A percentile compares a stretch with the other conserved stretches of the same genome.
phyloP scores from a whole-genome alignment of 768 basidiomycete genomes.

The Xerocomus brunneocitrinus region DNA sequence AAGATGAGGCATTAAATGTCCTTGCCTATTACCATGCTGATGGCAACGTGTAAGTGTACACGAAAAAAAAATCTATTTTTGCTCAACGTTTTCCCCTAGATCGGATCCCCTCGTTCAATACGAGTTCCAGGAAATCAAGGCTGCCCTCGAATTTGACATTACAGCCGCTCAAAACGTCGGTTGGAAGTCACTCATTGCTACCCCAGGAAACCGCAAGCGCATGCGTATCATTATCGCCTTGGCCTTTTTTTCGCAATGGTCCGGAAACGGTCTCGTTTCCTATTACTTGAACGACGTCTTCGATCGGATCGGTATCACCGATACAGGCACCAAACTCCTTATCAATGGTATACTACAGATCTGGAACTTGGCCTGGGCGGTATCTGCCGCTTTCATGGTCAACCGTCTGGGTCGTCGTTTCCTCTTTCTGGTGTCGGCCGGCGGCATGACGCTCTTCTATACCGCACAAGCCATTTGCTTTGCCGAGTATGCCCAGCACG shows the following conservation, averaged over 20 bases:
- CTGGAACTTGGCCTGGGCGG: conserved; percentile 69
- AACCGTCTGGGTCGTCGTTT: conserved; percentile 67
- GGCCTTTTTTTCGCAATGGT: conserved; percentile 85
- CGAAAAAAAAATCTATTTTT: neutral
- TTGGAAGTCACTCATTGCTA: conserved; percentile 65
- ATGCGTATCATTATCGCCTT: conserved; percentile 72
- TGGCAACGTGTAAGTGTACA: conserved; percentile 49
- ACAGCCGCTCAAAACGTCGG: conserved; percentile 54
- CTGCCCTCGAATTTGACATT: conserved; percentile 67
- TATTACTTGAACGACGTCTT: conserved; percentile 80
- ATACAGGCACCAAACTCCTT: conserved; percentile 60
- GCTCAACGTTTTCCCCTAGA: conserved; percentile 22
- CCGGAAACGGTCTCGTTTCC: conserved; percentile 78
- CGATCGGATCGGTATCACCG: conserved; percentile 59
- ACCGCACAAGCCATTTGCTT: conserved; percentile 64
- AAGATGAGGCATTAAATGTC: conserved; percentile 60
- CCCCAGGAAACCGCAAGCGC: conserved; percentile 69
- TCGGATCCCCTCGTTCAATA: conserved; percentile 65
- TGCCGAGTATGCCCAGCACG: conserved; percentile 46
- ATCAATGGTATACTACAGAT: conserved; percentile 85
- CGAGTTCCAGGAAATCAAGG: conserved; percentile 79
- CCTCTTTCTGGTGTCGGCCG: conserved; percentile 58
- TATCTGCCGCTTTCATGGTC: conserved; percentile 53
- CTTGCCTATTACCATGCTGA: conserved; percentile 84
- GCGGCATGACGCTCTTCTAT: conserved; percentile 65